Base-by-base conservation (phyloP, 148 eudicot genomes). In the Diospyros lotus region DNA sequence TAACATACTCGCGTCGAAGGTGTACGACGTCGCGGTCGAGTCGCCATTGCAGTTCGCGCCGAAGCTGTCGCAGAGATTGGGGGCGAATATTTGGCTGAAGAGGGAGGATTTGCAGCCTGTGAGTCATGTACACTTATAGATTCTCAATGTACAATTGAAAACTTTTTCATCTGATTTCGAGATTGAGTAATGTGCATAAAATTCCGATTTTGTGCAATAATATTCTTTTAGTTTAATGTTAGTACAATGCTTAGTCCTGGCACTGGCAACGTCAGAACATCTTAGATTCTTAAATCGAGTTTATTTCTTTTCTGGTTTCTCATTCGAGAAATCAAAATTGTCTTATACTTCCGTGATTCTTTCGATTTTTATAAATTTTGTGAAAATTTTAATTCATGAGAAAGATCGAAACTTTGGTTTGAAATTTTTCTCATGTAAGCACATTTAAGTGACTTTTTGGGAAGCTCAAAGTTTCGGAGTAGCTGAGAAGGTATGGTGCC, bases 91-190 rank as follows among this genome's bases (percentile, higher is more conserved):
- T 42, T 90, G 88, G 93, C 89, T 93, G 70, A 93, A 93, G 77
- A 71, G 97, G n/a, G 95, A 93, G 78, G 97, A 93, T 78, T 66
- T 90, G 43, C 96, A 91, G 79, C 89, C 96, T 62, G 91, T 90
- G 69, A 68, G 91, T 58, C n/a, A 6, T 58, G 6, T 50, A 2
- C 55, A 6, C 12, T 8, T 73, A 18, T 62, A 44, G 55, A 48
- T 56, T 51, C 3, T 52, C 12, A 39, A 11, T 39, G 45, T 13
- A 12, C 43, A 28, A 28, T 28, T 28, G 28, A 28, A 28, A 28
- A 28, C 28, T 28, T 28, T 28, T 28, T 28, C 28, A 28, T 28
- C 28, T 28, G 28, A 55, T 6, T 13, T 65, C 9, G 8, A 14
- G 46, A 7, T 64, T 5, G 15, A 10, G 2, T 52, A 53, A 38